Percentiles rank a stretch among this genome's conserved stretches.
phyloP scores from a whole-genome alignment of 208 protist species.

The Tritrichomonas foetus region DNA sequence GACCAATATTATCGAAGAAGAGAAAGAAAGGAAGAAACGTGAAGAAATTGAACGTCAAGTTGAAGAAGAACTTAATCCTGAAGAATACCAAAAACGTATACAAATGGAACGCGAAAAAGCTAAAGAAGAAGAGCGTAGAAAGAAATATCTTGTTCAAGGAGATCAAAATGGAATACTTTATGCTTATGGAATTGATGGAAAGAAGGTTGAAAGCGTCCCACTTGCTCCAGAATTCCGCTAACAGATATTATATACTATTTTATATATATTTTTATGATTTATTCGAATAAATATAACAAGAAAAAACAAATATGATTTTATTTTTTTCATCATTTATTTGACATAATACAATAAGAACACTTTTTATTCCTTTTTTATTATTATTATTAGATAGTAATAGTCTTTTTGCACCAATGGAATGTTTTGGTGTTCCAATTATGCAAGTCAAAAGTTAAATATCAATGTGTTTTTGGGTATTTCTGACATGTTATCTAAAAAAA shows the following conservation, averaged over 20 bases:
- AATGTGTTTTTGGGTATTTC: too few species aligned
- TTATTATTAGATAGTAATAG: too few species aligned
- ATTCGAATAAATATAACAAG: too few species aligned
- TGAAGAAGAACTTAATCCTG: neutral
- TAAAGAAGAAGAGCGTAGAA: neutral
- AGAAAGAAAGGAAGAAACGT: neutral
- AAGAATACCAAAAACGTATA: neutral
- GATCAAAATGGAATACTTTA: neutral
- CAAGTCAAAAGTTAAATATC: too few species aligned
- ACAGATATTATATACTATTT: neutral
- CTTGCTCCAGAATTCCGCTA: neutral
- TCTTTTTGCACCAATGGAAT: too few species aligned
- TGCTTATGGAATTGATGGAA: slow-evolving; percentile 11
- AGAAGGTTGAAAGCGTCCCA: neutral
- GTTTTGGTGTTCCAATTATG: too few species aligned
- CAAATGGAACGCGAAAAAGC: neutral
- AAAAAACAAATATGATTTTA: too few species aligned
- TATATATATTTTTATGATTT: neutral
- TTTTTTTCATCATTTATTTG: too few species aligned
- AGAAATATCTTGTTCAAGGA: neutral
- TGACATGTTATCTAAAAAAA: too few species aligned
- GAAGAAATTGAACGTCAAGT: neutral
- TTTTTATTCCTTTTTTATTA: too few species aligned
- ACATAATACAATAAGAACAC: too few species aligned
- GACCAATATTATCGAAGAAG: neutral